phyloP scores from a whole-genome alignment of 164 flowering plant genomes.

The Houttuynia cordata region DNA sequence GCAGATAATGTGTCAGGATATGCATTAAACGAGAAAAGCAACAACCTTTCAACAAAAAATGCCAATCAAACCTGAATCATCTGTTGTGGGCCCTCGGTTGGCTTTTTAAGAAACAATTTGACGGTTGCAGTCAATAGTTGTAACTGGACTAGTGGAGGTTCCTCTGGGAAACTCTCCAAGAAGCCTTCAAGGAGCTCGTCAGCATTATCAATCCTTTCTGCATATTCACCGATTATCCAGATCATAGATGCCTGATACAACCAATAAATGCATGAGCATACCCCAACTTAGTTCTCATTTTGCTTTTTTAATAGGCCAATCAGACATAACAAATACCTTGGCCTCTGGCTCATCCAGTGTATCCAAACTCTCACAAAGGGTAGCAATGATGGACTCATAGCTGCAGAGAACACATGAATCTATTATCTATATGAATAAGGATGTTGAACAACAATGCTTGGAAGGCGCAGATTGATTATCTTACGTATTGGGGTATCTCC shows the following conservation, averaged over 20 bases:
- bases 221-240: slow-evolving; percentile 99
- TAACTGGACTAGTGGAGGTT: slow-evolving; percentile 92
- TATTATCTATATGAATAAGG: not conserved
- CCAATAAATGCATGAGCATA: not conserved
- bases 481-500: slow-evolving; percentile 98
- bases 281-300: not conserved
- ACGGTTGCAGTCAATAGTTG: slow-evolving; percentile 96
- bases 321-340: slow-evolving; percentile 44
- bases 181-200: slow-evolving; percentile 98
- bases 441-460: not conserved
- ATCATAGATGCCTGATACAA: slow-evolving; percentile 89
- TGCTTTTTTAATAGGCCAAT: not conserved
- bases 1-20: not conserved
- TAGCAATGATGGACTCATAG: slow-evolving; percentile 98
- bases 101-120: slow-evolving; percentile 91
- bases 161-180: slow-evolving; percentile 93
- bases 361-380: slow-evolving; percentile 97
- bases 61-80: slow-evolving; percentile 78
- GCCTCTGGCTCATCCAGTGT: slow-evolving; percentile 99
- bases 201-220: slow-evolving; percentile 99
- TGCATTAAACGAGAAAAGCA: not conserved
- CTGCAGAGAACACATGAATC: slow-evolving; percentile 24
- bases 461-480: slow-evolving; percentile 7
- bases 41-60: not conserved
- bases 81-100: slow-evolving; percentile 99